Conservation (phyloP, 768 basidiomycete genomes). For the Mycena haematopus region DNA sequence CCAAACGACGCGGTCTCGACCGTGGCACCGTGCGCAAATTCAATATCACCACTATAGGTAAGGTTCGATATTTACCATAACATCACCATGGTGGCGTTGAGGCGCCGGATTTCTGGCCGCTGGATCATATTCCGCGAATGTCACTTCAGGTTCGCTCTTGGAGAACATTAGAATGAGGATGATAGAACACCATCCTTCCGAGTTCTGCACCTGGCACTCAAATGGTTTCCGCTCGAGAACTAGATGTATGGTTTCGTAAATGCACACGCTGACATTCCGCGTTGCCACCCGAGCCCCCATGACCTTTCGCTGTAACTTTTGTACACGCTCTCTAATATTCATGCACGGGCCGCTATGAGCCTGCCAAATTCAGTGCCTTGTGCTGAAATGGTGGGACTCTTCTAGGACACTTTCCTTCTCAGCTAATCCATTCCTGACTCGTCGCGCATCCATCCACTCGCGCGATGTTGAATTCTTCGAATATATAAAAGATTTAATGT, state of each 20-base stretch:
- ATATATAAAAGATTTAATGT: background rate
- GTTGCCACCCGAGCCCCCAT: background rate
- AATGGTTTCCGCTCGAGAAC: background rate
- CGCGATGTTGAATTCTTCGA: background rate
- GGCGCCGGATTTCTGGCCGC: background rate
- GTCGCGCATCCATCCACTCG: background rate
- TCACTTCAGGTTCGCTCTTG: background rate
- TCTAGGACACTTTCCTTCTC: background rate
- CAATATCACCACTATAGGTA: background rate
- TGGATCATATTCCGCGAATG: background rate
- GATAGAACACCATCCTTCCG: background rate
- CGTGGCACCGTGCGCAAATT: too few relatives aligned
- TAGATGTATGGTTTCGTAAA: slow-evolving; percentile 5
- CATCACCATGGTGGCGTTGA: slow-evolving; percentile 2
- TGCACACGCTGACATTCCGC: slow-evolving; percentile 4
- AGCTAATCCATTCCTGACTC: background rate
- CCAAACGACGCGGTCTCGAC: slow-evolving; percentile 4
- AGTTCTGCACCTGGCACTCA: background rate
- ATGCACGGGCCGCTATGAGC: background rate
- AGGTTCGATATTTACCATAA: background rate
- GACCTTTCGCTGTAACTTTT: background rate
- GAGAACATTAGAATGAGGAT: background rate
- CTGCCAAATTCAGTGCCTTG: background rate
- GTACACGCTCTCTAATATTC: background rate
- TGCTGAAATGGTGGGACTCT: background rate